Conservation (phyloP, 352 stramenopile species). For the Blastocystis sp. region DNA sequence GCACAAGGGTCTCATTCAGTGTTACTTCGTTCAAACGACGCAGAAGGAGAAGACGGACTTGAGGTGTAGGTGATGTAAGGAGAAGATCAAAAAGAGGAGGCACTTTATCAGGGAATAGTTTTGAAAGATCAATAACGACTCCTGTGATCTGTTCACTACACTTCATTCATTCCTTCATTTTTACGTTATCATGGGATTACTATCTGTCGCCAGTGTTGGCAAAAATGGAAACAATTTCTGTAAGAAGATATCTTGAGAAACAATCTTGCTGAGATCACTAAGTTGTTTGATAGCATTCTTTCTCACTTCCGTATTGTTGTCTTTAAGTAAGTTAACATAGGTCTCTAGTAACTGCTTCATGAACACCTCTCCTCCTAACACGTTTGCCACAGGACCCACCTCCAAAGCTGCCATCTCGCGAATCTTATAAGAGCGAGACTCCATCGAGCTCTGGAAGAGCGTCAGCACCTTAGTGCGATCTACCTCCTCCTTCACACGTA, state of each 20-base stretch:
- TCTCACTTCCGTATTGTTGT: conserved; percentile 38
- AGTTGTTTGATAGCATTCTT: conserved; percentile 63
- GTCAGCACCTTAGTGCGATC: conserved; percentile 21
- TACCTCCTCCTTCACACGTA: conserved; percentile 6
- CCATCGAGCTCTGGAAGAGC: conserved; percentile 46
- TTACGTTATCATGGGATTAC: conserved; percentile 21
- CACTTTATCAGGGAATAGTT: background rate
- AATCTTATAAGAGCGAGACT: conserved; percentile 50
- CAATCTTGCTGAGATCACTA: background rate
- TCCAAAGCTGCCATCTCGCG: conserved; percentile 37
- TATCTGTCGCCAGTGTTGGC: conserved; percentile 11
- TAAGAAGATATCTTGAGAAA: background rate
- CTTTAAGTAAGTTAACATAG: conserved; percentile 21
- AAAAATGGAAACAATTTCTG: conserved; percentile 40
- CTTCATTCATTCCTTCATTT: background rate
- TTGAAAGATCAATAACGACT: conserved; percentile 26
- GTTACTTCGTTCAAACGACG: conserved; percentile 56
- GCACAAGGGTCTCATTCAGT: conserved; percentile 17
- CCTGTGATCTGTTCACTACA: conserved; percentile 40
- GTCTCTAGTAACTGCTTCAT: background rate
- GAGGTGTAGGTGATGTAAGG: conserved; percentile 1
- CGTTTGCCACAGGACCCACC: background rate
- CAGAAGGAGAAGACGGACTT: conserved; percentile 47
- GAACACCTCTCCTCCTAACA: background rate
- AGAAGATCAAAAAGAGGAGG: conserved; percentile 31